Percentiles rank a stretch among this genome's conserved stretches.
These are phyloP conservation scores for Psidium friedrichsthalianum DNA, from an alignment of 345 rosid genomes.

Conservation along the genomic window DNA sequence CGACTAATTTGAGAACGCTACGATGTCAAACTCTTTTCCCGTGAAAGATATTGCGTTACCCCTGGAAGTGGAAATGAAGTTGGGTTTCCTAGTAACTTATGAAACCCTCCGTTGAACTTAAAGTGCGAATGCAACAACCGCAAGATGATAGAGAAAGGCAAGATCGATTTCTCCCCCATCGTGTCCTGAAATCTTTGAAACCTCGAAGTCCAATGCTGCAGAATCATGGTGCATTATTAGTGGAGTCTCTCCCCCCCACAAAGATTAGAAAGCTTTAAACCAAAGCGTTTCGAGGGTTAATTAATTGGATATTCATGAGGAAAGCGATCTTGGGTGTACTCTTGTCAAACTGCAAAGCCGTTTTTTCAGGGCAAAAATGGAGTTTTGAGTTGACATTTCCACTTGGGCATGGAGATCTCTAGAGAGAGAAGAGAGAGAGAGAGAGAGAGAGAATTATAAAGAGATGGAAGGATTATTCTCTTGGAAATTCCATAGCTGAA, in stretches of 20 bases:
- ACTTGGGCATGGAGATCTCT: slow-evolving; percentile 5
- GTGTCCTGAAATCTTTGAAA: background rate
- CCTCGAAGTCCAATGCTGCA: slow-evolving; percentile 1
- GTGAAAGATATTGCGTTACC: background rate
- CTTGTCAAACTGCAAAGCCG: slow-evolving; percentile 4
- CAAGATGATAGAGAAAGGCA: background rate
- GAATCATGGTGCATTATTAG: background rate
- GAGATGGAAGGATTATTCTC: background rate
- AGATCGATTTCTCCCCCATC: background rate
- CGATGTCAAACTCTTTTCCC: background rate
- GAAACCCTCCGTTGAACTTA: background rate
- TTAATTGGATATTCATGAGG: background rate
- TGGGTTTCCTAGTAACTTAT: background rate
- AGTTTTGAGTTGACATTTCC: slow-evolving; percentile 11
- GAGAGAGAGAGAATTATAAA: background rate
- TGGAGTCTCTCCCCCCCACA: background rate
- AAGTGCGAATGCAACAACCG: background rate
- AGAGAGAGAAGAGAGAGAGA: background rate
- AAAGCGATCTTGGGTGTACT: background rate
- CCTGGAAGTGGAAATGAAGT: background rate
- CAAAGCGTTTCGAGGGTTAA: background rate
- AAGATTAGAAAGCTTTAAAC: background rate
- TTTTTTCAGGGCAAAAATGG: slow-evolving; percentile 10
- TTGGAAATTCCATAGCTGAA: slow-evolving; percentile 9
- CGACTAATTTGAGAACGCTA: background rate